Evolutionary conservation across 768 basidiomycete species (phyloP).

Genomic region (Trametes cubensis): DNA sequence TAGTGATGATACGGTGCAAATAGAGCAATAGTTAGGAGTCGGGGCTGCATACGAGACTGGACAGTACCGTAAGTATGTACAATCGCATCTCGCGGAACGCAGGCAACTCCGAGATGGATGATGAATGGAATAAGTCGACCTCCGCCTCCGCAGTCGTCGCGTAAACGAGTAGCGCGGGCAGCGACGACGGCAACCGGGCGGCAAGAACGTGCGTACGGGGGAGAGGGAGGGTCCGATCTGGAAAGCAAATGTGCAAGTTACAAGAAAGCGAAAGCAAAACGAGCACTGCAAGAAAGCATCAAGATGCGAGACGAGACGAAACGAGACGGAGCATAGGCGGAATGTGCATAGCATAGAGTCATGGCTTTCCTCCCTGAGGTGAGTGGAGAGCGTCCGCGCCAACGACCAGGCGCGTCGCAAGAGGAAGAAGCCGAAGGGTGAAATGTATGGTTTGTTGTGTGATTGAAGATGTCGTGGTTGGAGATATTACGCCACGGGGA

Average conservation of each 20-base stretch:
- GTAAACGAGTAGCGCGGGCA: not conserved
- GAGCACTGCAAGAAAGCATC: slow-evolving; percentile 23
- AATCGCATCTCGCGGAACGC: slow-evolving; percentile 22
- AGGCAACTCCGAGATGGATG: slow-evolving; percentile 24
- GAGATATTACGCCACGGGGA: slow-evolving; percentile 32
- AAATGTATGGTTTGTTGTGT: slow-evolving; percentile 2
- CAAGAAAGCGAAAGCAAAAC: slow-evolving; percentile 8
- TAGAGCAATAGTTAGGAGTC: slow-evolving; percentile 13
- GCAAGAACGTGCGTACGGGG: not conserved
- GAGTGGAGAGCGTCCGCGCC: slow-evolving; percentile 4
- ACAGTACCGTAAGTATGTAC: slow-evolving; percentile 24
- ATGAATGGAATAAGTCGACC: slow-evolving; percentile 19
- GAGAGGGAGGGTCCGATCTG: not conserved
- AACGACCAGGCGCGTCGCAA: not conserved
- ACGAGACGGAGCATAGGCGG: slow-evolving; percentile 31
- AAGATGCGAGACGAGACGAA: slow-evolving; percentile 1
- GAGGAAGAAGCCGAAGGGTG: not conserved
- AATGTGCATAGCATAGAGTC: slow-evolving; percentile 38
- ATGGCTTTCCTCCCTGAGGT: not conserved
- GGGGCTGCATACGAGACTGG: slow-evolving; percentile 29
- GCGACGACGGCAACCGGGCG: not conserved
- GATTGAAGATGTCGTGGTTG: slow-evolving; percentile 1
- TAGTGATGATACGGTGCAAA: slow-evolving; percentile 3
- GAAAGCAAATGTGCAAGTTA: slow-evolving; percentile 8
- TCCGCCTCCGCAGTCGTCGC: slow-evolving; percentile 5